These are phyloP conservation scores for Ophiostoma pallidulum DNA, from an alignment of 2,329 filamentous ascomycete species.

Conservation along the genomic window DNA sequence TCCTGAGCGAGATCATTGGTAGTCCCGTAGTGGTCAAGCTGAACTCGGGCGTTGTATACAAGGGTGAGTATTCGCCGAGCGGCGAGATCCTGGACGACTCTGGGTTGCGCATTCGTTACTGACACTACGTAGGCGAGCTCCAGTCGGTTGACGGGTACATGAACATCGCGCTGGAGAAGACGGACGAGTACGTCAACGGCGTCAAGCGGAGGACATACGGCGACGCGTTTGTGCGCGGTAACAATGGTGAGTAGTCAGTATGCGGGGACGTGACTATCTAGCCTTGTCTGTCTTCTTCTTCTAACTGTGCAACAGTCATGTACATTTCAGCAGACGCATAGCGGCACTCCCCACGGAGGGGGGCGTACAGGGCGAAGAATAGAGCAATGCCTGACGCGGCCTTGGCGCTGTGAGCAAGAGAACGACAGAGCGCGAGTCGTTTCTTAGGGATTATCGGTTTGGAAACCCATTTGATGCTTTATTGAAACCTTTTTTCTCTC, in stretches of 20 bases:
- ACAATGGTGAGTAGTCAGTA: slow-evolving; percentile 73
- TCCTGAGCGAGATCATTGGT: slow-evolving; percentile 89
- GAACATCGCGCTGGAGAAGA: slow-evolving; percentile 98
- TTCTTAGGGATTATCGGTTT: too few relatives aligned
- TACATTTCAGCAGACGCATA: slow-evolving; percentile 57
- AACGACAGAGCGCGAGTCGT: too few relatives aligned
- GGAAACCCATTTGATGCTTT: too few relatives aligned
- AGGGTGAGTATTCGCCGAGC: slow-evolving; percentile 48
- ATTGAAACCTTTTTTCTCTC: too few relatives aligned
- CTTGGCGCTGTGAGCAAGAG: background rate
- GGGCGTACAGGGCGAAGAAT: background rate
- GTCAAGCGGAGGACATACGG: slow-evolving; percentile 75
- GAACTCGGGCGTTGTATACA: slow-evolving; percentile 97
- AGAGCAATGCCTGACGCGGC: too few relatives aligned
- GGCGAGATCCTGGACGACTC: background rate
- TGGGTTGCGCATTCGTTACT: background rate
- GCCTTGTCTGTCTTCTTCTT: background rate
- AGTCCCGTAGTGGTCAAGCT: slow-evolving; percentile 92
- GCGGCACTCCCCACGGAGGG: background rate
- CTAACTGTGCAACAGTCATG: slow-evolving; percentile 44
- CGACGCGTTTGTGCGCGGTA: slow-evolving; percentile 90
- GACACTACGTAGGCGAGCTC: slow-evolving; percentile 60
- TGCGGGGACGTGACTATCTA: slow-evolving; percentile 17
- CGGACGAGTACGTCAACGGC: slow-evolving; percentile 82
- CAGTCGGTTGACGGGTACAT: slow-evolving; percentile 98